A percentile compares a stretch with the other conserved stretches of the same genome.
Evolutionary conservation across 352 stramenopile genomes (phyloP).

Genomic region (Phytopythium montanum): DNA sequence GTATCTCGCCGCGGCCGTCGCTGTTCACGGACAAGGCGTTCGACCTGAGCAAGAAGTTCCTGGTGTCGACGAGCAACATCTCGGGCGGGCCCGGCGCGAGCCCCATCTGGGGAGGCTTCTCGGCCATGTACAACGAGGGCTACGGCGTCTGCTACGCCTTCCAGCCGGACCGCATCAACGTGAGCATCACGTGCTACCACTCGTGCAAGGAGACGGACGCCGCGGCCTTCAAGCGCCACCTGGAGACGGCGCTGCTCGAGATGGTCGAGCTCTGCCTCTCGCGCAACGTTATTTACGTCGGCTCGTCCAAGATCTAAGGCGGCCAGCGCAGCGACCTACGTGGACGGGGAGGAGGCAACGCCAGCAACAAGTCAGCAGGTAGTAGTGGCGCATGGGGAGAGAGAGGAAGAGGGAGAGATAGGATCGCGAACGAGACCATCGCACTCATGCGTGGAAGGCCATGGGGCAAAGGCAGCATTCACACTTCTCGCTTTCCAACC

Average conservation of each 20-base stretch:
- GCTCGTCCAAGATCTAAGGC: constrained; percentile 79
- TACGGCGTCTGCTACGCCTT: constrained; percentile 96
- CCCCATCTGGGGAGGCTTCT: constrained; percentile 97
- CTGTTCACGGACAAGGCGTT: constrained; percentile 94
- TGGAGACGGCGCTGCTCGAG: constrained; percentile 94
- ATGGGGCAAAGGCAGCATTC: no score
- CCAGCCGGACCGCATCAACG: constrained; percentile 92
- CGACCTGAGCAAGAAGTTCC: constrained; percentile 92
- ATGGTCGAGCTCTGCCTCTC: constrained; percentile 93
- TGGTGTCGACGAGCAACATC: constrained; percentile 96
- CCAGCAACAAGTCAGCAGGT: neutral
- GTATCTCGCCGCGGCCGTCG: constrained; percentile 81
- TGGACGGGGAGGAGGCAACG: neutral
- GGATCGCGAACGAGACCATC: neutral
- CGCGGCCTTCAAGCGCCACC: constrained; percentile 81
- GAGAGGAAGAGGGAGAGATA: neutral
- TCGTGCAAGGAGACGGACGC: constrained; percentile 78
- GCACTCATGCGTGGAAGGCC: neutral
- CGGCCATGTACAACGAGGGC: constrained; percentile 93
- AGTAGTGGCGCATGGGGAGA: neutral
- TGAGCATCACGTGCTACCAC: constrained; percentile 93
- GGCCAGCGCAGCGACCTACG: neutral
- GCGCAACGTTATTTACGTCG: constrained; percentile 89
- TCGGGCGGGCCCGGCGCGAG: constrained; percentile 88
- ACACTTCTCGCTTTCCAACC: neutral